Percentiles rank a stretch among this genome's conserved stretches.
Evolutionary conservation across 139 green algal species (phyloP).

Genomic region (Closterium sp.): DNA sequence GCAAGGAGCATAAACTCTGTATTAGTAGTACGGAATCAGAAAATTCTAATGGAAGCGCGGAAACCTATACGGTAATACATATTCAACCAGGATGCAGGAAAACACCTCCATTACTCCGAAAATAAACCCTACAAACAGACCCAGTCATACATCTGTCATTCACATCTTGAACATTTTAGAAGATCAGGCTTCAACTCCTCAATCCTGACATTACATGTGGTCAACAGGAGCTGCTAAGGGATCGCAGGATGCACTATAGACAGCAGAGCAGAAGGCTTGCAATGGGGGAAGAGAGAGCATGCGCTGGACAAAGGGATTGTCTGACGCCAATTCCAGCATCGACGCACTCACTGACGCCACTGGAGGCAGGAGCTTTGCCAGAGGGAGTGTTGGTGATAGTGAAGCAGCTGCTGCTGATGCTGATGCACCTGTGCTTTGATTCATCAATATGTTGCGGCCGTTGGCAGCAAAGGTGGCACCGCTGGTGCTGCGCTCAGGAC

Average conservation of each 20-base stretch:
- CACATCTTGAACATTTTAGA: too few species aligned
- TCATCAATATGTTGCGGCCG: neutral
- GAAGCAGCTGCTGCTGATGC: neutral
- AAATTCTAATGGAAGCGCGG: too few species aligned
- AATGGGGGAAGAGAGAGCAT: slow-evolving; percentile 15
- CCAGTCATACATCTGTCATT: too few species aligned
- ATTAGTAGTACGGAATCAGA: too few species aligned
- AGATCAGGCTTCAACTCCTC: too few species aligned
- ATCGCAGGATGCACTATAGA: slow-evolving; percentile 8
- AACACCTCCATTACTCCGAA: too few species aligned
- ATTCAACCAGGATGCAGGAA: too few species aligned
- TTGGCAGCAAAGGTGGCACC: too few species aligned
- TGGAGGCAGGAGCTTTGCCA: slow-evolving; percentile 40
- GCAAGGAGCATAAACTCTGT: too few species aligned
- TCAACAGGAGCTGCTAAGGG: neutral
- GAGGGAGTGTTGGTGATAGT: neutral
- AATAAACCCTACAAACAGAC: too few species aligned
- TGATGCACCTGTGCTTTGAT: neutral
- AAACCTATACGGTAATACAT: too few species aligned
- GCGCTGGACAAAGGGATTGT: slow-evolving; percentile 20
- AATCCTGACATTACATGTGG: neutral
- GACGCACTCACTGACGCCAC: slow-evolving; percentile 20
- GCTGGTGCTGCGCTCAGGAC: neutral
- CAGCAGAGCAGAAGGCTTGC: slow-evolving; percentile 17
- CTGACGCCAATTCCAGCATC: slow-evolving; percentile 3